Evolutionary conservation across 208 protist species (phyloP), one percentile per base, ranked within the genome.

Genomic region (Trypanosoma platydactyli): DNA sequence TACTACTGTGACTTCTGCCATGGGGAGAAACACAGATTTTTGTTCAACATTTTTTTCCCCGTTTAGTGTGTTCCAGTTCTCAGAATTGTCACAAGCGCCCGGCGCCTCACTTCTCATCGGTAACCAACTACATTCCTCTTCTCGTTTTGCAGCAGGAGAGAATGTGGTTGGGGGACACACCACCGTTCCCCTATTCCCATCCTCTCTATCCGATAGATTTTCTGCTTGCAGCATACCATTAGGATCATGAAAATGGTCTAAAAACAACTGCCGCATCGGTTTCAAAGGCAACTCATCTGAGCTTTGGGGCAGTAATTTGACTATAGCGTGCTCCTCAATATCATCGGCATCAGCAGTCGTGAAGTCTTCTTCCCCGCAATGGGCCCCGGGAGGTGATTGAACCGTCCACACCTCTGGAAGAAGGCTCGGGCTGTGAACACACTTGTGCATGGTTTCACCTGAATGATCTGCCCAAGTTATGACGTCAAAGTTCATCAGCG

Each of bases 391-490:
- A 2, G 49, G 62, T 16, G 62, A 68, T 45, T 1, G 48, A 18
- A 33, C 9, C n/a, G 25, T n/a, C 35, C 40, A 65, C 18, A 30
- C n/a, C 3, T 12, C 15, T 9, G 48, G 38, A 20, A 71, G 30
- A 49, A 71, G 29, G 30, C 60, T 40, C 13, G 52, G 30, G 50
- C 68, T 73, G 7, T 57, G 68, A 45, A 73, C 60, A 46, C 68
- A 57, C 16, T 15, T 51, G 25, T 73, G 68, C 0, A 59, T 24
- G 1, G 58, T 73, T 5, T 60, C 60, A 5, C 57, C 41, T 20
- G 58, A 73, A 22, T 73, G 68, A 20, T 73, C 45, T 18, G 68
- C 68, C 68, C 68, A 73, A 33, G 48, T 29, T 16, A 57, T 67
- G 33, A 73, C 57, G 44, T 73, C 58, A 50, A 73, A 73, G 16